Evolutionary conservation across 2,329 filamentous ascomycete species (phyloP).

Genomic region (Venturia aucupariae): DNA sequence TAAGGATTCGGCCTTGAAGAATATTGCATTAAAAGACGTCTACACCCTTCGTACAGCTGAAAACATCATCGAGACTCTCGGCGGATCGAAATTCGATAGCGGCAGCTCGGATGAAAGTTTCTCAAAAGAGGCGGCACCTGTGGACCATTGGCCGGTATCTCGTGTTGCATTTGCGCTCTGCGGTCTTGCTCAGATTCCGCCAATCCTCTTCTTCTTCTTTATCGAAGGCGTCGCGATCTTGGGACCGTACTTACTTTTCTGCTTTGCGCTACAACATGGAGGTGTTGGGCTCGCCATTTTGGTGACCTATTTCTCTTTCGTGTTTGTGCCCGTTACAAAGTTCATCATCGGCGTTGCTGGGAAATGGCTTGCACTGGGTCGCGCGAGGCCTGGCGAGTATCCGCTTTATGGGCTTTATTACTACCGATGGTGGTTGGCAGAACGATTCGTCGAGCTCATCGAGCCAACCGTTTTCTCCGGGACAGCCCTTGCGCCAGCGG

Average conservation of each 20-base stretch:
- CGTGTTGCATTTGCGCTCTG: background rate
- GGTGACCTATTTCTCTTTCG: background rate
- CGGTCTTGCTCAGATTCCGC: background rate
- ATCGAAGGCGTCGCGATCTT: background rate
- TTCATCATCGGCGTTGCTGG: background rate
- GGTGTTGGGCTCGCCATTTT: background rate
- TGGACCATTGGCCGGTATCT: background rate
- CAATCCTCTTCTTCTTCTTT: background rate
- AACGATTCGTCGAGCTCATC: background rate
- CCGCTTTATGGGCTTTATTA: background rate
- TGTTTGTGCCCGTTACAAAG: background rate
- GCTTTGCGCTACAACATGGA: background rate
- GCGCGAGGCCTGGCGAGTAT: background rate
- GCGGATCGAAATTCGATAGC: background rate
- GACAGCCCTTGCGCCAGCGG: background rate
- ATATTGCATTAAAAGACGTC: background rate
- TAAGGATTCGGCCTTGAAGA: background rate
- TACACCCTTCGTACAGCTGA: background rate
- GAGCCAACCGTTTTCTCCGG: background rate
- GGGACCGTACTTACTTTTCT: background rate
- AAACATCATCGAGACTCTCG: background rate
- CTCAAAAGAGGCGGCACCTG: background rate
- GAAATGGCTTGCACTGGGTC: background rate
- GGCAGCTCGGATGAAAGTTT: background rate
- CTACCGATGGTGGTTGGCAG: constrained; percentile 6